Evolutionary conservation across 1,139 yeast genomes (phyloP).

Genomic region (Pichia sp.): DNA sequence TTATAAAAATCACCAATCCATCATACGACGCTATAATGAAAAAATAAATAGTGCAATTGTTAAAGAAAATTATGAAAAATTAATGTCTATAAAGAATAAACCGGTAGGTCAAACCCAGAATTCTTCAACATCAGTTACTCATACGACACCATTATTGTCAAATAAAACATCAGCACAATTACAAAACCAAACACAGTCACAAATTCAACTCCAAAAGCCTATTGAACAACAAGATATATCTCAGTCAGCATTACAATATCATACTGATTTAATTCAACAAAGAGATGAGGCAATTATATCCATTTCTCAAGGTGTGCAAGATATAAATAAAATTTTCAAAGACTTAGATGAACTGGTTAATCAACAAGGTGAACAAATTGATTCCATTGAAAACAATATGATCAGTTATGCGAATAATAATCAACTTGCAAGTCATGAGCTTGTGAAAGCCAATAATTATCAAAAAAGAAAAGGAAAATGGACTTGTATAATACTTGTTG

Average conservation of each 20-base stretch:
- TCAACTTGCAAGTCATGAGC: slow-evolving; percentile 63
- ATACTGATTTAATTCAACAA: slow-evolving; percentile 60
- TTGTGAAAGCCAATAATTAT: slow-evolving; percentile 66
- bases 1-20: slow-evolving; percentile 32
- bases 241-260: slow-evolving; percentile 35
- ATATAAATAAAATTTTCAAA: slow-evolving; percentile 76
- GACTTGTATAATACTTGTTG: slow-evolving; percentile 56
- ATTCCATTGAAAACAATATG: slow-evolving; percentile 75
- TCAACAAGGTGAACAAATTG: slow-evolving; percentile 81
- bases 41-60: slow-evolving; percentile 30
- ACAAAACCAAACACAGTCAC: background rate
- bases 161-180: background rate
- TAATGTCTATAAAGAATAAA: slow-evolving; percentile 6
- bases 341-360: slow-evolving; percentile 71
- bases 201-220: slow-evolving; percentile 6
- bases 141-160: slow-evolving; percentile 1
- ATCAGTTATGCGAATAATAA: slow-evolving; percentile 59
- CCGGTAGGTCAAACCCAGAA: background rate
- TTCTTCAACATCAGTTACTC: background rate
- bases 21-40: slow-evolving; percentile 37
- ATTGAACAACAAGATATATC: slow-evolving; percentile 14
- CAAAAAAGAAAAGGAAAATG: slow-evolving; percentile 67
- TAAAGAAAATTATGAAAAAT: slow-evolving; percentile 27
- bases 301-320: slow-evolving; percentile 71
- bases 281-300: slow-evolving; percentile 65